Conservation (phyloP, 345 rosid species). For the Pistacia integerrima region DNA sequence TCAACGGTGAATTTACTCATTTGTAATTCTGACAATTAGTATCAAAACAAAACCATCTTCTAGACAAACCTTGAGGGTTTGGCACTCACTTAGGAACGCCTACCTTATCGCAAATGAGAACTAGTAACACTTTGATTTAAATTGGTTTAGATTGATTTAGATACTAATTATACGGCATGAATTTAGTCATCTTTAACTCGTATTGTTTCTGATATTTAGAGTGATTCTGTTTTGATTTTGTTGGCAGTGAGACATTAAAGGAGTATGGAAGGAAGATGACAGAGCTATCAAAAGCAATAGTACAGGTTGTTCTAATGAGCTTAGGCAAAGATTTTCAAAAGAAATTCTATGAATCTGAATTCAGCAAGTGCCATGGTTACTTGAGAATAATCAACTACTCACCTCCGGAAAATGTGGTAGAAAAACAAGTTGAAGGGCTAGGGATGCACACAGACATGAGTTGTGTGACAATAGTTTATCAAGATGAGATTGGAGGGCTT, state of each 20-base stretch:
- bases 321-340: conserved; percentile 16
- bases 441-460: conserved; percentile 37
- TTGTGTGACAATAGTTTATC: conserved; percentile 29
- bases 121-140: too few relatives aligned
- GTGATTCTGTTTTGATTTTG: background rate
- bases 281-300: conserved; percentile 16
- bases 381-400: conserved; percentile 30
- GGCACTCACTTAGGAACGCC: too few relatives aligned
- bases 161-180: too few relatives aligned
- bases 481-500: conserved; percentile 31
- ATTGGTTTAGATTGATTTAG: too few relatives aligned
- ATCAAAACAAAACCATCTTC: too few relatives aligned
- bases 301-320: conserved; percentile 12
- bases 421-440: conserved; percentile 23
- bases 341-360: conserved; percentile 25
- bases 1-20: too few relatives aligned
- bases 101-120: too few relatives aligned
- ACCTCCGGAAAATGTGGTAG: conserved; percentile 3
- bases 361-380: conserved; percentile 29
- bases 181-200: too few relatives aligned
- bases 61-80: too few relatives aligned
- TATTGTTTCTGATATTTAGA: too few relatives aligned
- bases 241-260: conserved; percentile 21
- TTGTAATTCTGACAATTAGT: too few relatives aligned
- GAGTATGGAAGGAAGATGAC: conserved; percentile 27